Percentiles rank a stretch among this genome's conserved stretches.
These are phyloP conservation scores for Leonotis leonurus DNA, from an alignment of 257 asterid species.

Conservation along the genomic window DNA sequence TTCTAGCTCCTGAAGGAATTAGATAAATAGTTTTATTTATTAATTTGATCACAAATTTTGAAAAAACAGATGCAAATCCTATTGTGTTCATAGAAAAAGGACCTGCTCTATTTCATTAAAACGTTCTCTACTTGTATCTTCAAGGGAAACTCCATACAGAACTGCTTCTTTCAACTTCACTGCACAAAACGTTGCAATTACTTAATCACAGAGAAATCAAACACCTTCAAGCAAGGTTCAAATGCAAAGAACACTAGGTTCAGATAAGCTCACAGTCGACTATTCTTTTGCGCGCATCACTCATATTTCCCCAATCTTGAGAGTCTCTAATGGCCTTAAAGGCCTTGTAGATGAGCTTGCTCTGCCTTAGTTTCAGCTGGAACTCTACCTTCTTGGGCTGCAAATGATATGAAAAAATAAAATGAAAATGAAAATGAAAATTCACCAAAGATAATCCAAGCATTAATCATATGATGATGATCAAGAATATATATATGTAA, in stretches of 20 bases:
- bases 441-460: not conserved
- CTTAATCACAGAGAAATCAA: not conserved
- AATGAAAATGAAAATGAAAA: not conserved
- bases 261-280: conserved; percentile 47
- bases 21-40: too few relatives aligned
- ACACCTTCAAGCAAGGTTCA: not conserved
- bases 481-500: conserved; percentile 6
- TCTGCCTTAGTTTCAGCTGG: conserved; percentile 60
- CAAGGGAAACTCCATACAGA: conserved; percentile 63
- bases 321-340: conserved; percentile 57
- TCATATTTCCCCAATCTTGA: conserved; percentile 46
- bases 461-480: not conserved
- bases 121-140: conserved; percentile 44
- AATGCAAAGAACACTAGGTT: not conserved
- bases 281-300: conserved; percentile 61
- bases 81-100: not conserved
- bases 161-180: conserved; percentile 70
- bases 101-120: conserved; percentile 75
- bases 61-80: too few relatives aligned
- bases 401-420: not conserved
- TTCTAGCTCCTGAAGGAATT: conserved; percentile 59
- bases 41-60: too few relatives aligned
- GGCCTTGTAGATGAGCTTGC: conserved; percentile 59
- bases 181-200: conserved; percentile 19
- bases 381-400: conserved; percentile 74